Base-by-base conservation (phyloP, 2,329 filamentous ascomycete species). In the Aspergillus proliferans region DNA sequence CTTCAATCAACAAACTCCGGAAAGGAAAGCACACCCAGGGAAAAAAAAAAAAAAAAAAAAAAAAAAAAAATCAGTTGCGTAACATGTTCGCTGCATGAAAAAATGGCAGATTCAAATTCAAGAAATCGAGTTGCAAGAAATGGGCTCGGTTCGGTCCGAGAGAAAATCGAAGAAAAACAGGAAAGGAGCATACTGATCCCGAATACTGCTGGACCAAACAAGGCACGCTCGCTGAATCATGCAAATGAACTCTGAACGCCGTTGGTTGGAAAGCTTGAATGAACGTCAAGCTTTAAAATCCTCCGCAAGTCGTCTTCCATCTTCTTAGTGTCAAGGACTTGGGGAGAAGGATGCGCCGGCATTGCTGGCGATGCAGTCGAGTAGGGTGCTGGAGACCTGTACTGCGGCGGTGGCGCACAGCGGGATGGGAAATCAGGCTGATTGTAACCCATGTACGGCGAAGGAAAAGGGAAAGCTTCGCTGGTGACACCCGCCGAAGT, bases 281-380 rank as follows among this genome's bases (percentile, higher is more conserved):
- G 54, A 36, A 61, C 60, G 58, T 71, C 66, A 47, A 76, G 61
- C 49, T 76, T 76, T 59, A 76, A 54, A 28, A 76, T 72, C 26
- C 72, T 66, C 26, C 73, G 69, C 47, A 76, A 58, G 59, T 76
- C 72, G 59, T 76, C 73, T 55, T 76, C 74, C 58, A 76, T 72
- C 47, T 70, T 65, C 55, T 71, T 71, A 4, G 70, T 71, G 51
- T 73, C 72, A 22, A 64, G 43, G 22, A 64, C 56, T 40, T 61
- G 59, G 7, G 62, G 55, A n/a, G 61, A 53, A 9, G 62, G 48
- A 48, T 49, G 60, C 3, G 53, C 48, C 3, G 60, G 47, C 46
- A 59, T 43, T 6, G 47, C 24, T 39, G 56, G 61, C 19, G 61
- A 58, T 47, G 58, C 49, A 41, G 55, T 51, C 10, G 55, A 53